phyloP scores from a whole-genome alignment of 2,329 filamentous ascomycete species.

The Diaporthe ilicicola region DNA sequence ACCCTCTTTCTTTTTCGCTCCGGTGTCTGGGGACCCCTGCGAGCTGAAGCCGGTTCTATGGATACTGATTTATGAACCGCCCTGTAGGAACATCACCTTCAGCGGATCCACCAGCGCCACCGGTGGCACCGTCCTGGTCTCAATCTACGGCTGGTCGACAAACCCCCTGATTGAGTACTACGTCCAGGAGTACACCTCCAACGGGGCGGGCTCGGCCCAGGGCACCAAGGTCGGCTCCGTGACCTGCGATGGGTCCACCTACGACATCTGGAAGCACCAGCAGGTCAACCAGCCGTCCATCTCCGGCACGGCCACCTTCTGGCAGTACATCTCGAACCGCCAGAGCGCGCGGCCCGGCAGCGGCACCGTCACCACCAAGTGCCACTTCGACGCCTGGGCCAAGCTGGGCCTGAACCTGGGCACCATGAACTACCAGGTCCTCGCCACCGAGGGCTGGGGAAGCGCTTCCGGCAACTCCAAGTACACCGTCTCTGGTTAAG shows the following conservation, averaged over 20 bases:
- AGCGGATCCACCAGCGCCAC: constrained; percentile 37
- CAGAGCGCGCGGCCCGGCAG: constrained; percentile 51
- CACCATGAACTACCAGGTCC: constrained; percentile 58
- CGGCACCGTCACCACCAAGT: constrained; percentile 57
- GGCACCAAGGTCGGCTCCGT: constrained; percentile 44
- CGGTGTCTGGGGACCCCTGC: neutral
- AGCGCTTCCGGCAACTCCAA: constrained; percentile 41
- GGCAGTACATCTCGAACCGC: constrained; percentile 60
- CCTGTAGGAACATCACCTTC: constrained; percentile 42
- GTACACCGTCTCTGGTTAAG: constrained; percentile 39
- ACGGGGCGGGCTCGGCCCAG: constrained; percentile 41
- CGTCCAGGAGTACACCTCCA: constrained; percentile 46
- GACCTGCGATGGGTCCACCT: constrained; percentile 44
- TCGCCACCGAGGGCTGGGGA: constrained; percentile 59
- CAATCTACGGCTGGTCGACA: constrained; percentile 48
- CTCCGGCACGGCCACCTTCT: constrained; percentile 56
- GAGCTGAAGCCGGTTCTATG: neutral
- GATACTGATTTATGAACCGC: neutral
- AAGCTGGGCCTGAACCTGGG: constrained; percentile 56
- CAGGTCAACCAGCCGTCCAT: constrained; percentile 55
- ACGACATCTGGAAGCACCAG: constrained; percentile 46
- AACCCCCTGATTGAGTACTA: constrained; percentile 51
- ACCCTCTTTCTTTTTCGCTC: neutral
- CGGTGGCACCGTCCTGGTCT: constrained; percentile 43
- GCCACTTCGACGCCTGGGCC: constrained; percentile 62